phyloP scores from a whole-genome alignment of 2,329 filamentous ascomycete species.

The Botryotinia calthae region DNA sequence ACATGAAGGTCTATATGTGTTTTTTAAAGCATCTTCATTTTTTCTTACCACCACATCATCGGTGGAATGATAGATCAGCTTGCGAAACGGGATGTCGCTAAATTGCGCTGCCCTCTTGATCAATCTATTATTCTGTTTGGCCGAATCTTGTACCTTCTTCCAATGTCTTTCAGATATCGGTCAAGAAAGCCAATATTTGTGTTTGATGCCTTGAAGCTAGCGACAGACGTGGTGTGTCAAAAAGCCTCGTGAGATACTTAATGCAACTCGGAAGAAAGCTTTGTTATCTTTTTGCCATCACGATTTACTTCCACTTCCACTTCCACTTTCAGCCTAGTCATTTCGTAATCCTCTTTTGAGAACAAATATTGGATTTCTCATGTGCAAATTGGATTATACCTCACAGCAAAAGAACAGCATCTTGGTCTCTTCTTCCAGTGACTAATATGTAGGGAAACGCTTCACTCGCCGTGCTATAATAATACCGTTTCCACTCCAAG shows the following conservation, averaged over 20 bases:
- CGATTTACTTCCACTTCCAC: constrained; percentile 37
- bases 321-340: constrained; percentile 45
- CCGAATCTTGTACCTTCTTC: neutral
- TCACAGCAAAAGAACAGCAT: neutral
- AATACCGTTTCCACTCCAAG: constrained; percentile 26
- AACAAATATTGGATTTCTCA: constrained; percentile 50
- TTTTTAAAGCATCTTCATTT: constrained; percentile 39
- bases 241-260: constrained; percentile 46
- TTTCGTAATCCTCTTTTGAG: constrained; percentile 44
- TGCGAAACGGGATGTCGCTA: constrained; percentile 31
- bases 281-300: neutral
- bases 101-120: constrained; percentile 26
- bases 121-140: neutral
- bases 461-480: constrained; percentile 19
- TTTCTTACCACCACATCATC: constrained; percentile 50
- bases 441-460: neutral
- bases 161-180: constrained; percentile 30
- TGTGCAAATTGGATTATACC: constrained; percentile 31
- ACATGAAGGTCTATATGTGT: constrained; percentile 19
- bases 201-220: constrained; percentile 45
- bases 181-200: constrained; percentile 47
- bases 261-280: constrained; percentile 47
- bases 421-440: no score
- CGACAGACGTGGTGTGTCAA: constrained; percentile 38
- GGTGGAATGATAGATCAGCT: constrained; percentile 49